phyloP scores from a whole-genome alignment of 164 flowering plant genomes.

The Stephania yunnanensis region DNA sequence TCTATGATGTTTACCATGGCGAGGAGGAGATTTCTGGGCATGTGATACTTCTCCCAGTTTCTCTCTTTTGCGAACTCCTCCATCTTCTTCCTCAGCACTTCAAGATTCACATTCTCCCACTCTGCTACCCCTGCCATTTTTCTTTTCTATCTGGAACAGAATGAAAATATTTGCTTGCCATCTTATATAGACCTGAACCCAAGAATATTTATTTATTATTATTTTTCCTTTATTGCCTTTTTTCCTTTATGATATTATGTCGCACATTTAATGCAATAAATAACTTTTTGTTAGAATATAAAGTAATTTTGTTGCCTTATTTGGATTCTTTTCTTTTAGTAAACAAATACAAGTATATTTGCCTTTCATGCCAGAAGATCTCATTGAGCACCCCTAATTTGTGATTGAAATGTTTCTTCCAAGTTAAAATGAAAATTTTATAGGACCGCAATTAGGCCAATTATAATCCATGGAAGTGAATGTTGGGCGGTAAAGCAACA shows the following conservation, averaged over 20 bases:
- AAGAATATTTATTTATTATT: neutral
- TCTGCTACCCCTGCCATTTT: constrained; percentile 7
- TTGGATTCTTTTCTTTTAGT: neutral
- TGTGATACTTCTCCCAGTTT: constrained; percentile 16
- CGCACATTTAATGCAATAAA: neutral
- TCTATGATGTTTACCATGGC: constrained; percentile 10
- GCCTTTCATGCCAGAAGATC: too few relatives aligned
- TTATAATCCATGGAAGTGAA: too few relatives aligned
- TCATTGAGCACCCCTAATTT: too few relatives aligned
- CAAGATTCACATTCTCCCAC: constrained; percentile 6
- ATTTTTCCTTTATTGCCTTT: neutral
- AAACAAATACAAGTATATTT: neutral
- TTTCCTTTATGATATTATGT: neutral
- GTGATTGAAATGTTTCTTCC: too few relatives aligned
- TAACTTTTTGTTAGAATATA: neutral
- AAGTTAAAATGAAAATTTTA: too few relatives aligned
- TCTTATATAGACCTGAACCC: neutral
- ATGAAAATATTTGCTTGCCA: neutral
- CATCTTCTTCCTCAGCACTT: constrained; percentile 16
- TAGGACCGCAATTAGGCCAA: too few relatives aligned
- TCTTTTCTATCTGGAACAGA: neutral
- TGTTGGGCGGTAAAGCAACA: too few relatives aligned
- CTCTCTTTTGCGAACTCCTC: constrained; percentile 14
- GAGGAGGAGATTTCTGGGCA: constrained; percentile 13
- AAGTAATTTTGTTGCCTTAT: neutral